Base-by-base conservation (phyloP, 495 filamentous ascomycete species). In the Xylaria venustula region DNA sequence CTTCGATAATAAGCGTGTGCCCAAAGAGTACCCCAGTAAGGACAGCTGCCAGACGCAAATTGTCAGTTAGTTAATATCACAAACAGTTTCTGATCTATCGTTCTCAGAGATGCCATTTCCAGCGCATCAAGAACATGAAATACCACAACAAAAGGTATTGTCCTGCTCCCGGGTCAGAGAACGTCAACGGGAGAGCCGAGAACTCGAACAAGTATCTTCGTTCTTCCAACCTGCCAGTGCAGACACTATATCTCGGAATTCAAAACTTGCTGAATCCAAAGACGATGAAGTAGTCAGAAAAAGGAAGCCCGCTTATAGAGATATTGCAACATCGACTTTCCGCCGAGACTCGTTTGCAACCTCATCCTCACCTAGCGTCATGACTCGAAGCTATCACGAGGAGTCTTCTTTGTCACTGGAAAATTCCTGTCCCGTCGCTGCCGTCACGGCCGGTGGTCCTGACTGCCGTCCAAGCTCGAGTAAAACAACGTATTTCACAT, bases 31-130 rank as follows among this genome's bases (percentile, higher is more conserved):
- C 58, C 83, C 54, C 76, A 71, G 61, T 74, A 79, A 60, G 75
- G 71, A 62, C 20, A 51, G 34, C 19, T 53, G 17, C 7, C 28
- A 36, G 9, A 26, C 23, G 12, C 28, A 23, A 12, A 19, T 7
- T 46, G 37, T 11, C 17, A 45, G 23, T 36, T 9, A 2, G 19
- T 56, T 65, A 36, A 71, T 45, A 61, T 45, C 4, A 25, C 17
- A 40, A 49, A 48, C 64, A 88, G 86, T 89, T 44, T 79, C 84
- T 30, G 84, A 89, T 65, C 77, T 89, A 44, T 76, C 82, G 1
- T 92, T 90, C 69, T 88, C 84, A 1, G 84, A 90, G 63, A 85
- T 87, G 77, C 77, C 78, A 15, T 90, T 91, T 64, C 79, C 90
- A 30, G 70, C 67, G 23, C 65, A 68, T 3, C 59, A 68, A 11